phyloP scores from a whole-genome alignment of 2,329 filamentous ascomycete species.

The Ophiostoma sp. region DNA sequence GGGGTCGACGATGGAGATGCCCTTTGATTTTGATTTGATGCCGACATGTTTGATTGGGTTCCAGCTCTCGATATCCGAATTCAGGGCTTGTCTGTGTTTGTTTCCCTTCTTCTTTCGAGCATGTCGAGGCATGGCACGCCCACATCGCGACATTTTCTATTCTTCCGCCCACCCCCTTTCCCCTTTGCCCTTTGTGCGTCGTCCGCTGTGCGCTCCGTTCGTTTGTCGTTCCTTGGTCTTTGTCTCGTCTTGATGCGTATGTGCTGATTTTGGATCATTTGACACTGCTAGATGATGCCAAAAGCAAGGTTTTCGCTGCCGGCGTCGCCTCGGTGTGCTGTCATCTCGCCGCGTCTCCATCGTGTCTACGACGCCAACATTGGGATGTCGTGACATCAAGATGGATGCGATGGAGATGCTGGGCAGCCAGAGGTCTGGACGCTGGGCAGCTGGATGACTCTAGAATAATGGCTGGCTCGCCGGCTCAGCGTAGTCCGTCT shows the following conservation, averaged over 20 bases:
- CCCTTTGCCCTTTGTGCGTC: not conserved
- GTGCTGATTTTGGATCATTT: not conserved
- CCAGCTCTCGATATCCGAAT: too few relatives aligned
- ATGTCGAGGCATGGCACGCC: not conserved
- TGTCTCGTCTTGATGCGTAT: not conserved
- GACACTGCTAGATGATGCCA: not conserved
- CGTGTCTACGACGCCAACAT: not conserved
- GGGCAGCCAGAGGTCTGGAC: too few relatives aligned
- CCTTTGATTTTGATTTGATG: not conserved
- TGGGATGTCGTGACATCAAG: not conserved
- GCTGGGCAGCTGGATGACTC: too few relatives aligned
- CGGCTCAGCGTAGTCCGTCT: conserved; percentile 6
- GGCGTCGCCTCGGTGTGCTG: not conserved
- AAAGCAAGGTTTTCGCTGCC: conserved; percentile 3
- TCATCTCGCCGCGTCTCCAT: conserved; percentile 1
- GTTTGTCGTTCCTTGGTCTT: not conserved
- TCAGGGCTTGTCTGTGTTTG: not conserved
- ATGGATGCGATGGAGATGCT: not conserved
- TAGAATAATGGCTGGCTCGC: not conserved
- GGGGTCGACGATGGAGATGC: not conserved
- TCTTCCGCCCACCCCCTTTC: not conserved
- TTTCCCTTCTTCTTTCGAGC: conserved; percentile 6
- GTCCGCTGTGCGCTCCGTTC: not conserved
- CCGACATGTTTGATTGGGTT: not conserved
- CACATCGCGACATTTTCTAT: not conserved